A percentile compares a stretch with the other conserved stretches of the same genome.
These are phyloP conservation scores for Mangifera indica DNA, from an alignment of 345 rosid species.

Conservation along the genomic window DNA sequence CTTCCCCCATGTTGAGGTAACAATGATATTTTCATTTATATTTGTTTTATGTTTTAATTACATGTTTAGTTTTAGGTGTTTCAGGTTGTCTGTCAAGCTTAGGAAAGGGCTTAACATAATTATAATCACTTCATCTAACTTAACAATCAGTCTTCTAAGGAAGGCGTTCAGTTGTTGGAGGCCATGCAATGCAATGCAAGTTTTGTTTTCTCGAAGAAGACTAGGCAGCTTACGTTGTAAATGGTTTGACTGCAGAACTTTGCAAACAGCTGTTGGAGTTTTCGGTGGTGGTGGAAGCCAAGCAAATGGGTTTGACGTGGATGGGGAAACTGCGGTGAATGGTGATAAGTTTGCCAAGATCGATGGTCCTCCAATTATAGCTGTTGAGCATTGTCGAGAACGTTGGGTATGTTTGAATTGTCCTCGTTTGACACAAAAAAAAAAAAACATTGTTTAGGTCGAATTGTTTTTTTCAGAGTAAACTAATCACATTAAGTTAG, in stretches of 20 bases:
- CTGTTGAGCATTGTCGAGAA: conserved; percentile 75
- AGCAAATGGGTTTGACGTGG: conserved; percentile 18
- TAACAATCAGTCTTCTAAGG: not conserved
- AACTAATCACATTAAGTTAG: too few relatives aligned
- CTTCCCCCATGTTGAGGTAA: conserved; percentile 64
- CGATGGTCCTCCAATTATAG: conserved; percentile 53
- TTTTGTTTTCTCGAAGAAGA: not conserved
- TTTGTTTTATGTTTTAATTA: not conserved
- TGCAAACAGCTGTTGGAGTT: conserved; percentile 74
- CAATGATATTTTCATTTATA: not conserved
- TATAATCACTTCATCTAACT: too few relatives aligned
- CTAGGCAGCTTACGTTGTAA: not conserved
- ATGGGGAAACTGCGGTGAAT: conserved; percentile 22
- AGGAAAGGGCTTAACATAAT: too few relatives aligned
- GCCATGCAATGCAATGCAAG: not conserved
- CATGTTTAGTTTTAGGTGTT: not conserved
- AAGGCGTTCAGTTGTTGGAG: not conserved
- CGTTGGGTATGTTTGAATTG: conserved; percentile 46
- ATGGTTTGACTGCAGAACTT: conserved; percentile 41
- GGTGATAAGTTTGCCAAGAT: conserved; percentile 27
- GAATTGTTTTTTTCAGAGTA: too few relatives aligned
- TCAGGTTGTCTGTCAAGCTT: not conserved
- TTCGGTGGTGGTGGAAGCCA: conserved; percentile 53
- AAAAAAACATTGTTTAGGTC: too few relatives aligned
- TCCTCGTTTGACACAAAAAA: too few relatives aligned